Evolutionary conservation across 176 grass and related monocot genomes (phyloP).

Genomic region (Microstegium vimineum): DNA sequence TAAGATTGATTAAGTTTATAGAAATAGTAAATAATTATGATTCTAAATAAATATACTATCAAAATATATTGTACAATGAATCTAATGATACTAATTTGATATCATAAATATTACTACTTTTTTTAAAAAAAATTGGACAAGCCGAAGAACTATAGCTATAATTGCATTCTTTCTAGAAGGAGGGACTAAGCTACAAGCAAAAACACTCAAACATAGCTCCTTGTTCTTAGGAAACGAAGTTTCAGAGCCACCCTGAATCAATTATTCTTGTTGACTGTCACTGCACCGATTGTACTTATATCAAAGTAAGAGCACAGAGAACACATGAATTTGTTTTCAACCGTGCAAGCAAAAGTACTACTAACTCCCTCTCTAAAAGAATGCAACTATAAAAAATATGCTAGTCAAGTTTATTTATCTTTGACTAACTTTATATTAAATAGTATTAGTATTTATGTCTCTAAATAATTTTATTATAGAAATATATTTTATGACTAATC

Average conservation of each 20-base stretch:
- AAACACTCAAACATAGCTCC: not conserved
- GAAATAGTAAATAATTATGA: too few relatives aligned
- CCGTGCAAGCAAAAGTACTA: not conserved
- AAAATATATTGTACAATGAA: not conserved
- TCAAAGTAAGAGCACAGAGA: slow-evolving; percentile 40
- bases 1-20: not conserved
- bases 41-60: not conserved
- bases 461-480: too few relatives aligned
- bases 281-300: not conserved
- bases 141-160: not conserved
- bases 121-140: not conserved
- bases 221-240: not conserved
- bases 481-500: too few relatives aligned
- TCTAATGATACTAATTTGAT: not conserved
- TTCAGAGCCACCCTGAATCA: not conserved
- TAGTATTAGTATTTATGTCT: too few relatives aligned
- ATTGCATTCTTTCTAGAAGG: not conserved
- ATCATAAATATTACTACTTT: not conserved
- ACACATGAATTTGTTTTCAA: slow-evolving; percentile 1
- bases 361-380: too few relatives aligned
- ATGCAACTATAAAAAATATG: too few relatives aligned
- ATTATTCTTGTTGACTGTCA: slow-evolving; percentile 2
- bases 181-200: not conserved
- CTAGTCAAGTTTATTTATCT: too few relatives aligned
- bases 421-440: too few relatives aligned